Evolutionary conservation across 768 basidiomycete species (phyloP).

Genomic region (Pleurotus tuber-regium): DNA sequence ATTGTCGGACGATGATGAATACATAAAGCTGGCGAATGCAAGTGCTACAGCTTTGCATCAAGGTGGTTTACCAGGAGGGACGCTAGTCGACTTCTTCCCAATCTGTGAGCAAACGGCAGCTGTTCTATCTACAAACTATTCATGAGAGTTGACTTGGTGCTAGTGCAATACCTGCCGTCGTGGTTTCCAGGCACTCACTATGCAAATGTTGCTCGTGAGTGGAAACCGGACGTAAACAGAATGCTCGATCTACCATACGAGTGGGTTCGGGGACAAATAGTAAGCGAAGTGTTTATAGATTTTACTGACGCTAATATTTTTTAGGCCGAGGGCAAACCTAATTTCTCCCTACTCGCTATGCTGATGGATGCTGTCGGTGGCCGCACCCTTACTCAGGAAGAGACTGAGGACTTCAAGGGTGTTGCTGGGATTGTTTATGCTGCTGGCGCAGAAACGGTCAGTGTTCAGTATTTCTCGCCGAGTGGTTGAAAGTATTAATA

Average conservation of each 20-base stretch:
- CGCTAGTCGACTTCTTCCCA: slow-evolving; percentile 18
- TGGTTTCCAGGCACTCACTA: slow-evolving; percentile 10
- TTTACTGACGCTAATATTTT: not conserved
- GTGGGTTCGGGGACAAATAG: not conserved
- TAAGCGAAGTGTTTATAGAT: not conserved
- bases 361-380: not conserved
- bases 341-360: not conserved
- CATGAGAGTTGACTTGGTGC: not conserved
- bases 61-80: slow-evolving; percentile 12
- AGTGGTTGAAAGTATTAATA: not conserved
- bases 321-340: not conserved
- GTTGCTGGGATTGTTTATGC: not conserved
- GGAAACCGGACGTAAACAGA: not conserved
- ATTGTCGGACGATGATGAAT: slow-evolving; percentile 15
- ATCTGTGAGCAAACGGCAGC: slow-evolving; percentile 11
- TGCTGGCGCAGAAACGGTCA: slow-evolving; percentile 13
- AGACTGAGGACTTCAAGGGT: slow-evolving; percentile 6
- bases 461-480: not conserved
- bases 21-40: slow-evolving; percentile 12
- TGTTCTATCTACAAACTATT: not conserved
- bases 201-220: not conserved
- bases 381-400: not conserved
- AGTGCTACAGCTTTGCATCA: slow-evolving; percentile 6
- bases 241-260: not conserved
- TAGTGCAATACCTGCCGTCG: slow-evolving; percentile 1